Evolutionary conservation across 345 rosid genomes (phyloP).

Genomic region (Populus alba): DNA sequence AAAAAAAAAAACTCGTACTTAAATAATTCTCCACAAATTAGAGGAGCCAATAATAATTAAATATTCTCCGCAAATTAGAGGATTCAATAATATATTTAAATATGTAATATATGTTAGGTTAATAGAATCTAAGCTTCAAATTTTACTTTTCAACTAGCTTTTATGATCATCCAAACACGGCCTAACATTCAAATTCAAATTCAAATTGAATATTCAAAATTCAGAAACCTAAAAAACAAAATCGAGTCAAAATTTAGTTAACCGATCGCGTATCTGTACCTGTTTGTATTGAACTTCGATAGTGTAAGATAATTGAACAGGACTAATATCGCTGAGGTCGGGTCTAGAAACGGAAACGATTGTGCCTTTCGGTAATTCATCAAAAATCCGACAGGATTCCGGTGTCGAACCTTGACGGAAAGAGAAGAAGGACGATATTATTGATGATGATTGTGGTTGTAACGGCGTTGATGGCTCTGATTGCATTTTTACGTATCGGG

Average conservation of each 20-base stretch:
- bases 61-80: too few species aligned
- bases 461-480: constrained; percentile 42
- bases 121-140: neutral
- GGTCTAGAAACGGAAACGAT: constrained; percentile 84
- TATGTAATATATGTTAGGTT: too few species aligned
- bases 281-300: constrained; percentile 86
- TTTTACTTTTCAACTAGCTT: neutral
- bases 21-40: neutral
- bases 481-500: constrained; percentile 73
- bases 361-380: constrained; percentile 73
- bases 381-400: constrained; percentile 68
- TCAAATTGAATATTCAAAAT: neutral
- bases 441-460: constrained; percentile 20
- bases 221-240: neutral
- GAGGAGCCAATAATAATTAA: neutral
- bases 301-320: constrained; percentile 74
- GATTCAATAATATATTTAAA: too few species aligned
- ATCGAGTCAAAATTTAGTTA: neutral
- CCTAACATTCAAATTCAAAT: neutral
- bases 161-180: neutral
- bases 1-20: too few species aligned
- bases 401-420: constrained; percentile 47
- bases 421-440: constrained; percentile 54
- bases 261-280: constrained; percentile 31
- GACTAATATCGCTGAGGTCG: constrained; percentile 86